These are phyloP conservation scores for Ustilago bromivora DNA, from an alignment of 1,284 basidiomycete genomes.

Conservation along the genomic window DNA sequence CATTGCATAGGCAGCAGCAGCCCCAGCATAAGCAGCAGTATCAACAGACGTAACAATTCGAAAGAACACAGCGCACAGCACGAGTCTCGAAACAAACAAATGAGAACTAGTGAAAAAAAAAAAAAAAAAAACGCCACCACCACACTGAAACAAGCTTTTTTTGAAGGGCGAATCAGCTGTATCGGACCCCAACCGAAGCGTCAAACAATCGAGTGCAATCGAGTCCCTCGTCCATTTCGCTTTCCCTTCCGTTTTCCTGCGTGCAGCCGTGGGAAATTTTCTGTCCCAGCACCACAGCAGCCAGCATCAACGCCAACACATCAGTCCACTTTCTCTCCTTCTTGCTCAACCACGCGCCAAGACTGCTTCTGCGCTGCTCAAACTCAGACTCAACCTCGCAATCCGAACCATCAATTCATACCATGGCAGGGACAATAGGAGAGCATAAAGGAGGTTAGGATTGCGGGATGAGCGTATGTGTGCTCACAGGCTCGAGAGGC, in stretches of 20 bases:
- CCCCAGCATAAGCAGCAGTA: not conserved
- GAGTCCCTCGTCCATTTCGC: not conserved
- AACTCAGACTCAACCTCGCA: not conserved
- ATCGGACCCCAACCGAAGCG: not conserved
- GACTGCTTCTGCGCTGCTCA: not conserved
- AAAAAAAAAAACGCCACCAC: constrained; percentile 1
- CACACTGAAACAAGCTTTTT: not conserved
- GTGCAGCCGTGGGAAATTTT: not conserved
- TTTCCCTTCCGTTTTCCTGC: not conserved
- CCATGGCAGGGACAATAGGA: no score
- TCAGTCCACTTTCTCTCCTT: not conserved
- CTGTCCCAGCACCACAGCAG: not conserved
- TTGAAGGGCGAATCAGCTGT: not conserved
- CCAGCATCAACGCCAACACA: not conserved
- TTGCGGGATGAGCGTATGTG: no score
- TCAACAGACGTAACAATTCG: not conserved
- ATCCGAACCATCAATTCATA: no score
- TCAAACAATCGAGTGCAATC: not conserved
- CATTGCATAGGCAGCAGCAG: not conserved
- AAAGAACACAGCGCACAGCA: constrained; percentile 7
- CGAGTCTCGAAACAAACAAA: not conserved
- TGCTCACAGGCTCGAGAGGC: no score
- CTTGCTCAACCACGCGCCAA: not conserved
- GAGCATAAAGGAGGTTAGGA: no score
- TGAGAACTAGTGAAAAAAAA: not conserved